Percentiles rank a stretch among this genome's conserved stretches.
phyloP scores from a whole-genome alignment of 2,329 filamentous ascomycete genomes.

The Fusarium sarcochroum region DNA sequence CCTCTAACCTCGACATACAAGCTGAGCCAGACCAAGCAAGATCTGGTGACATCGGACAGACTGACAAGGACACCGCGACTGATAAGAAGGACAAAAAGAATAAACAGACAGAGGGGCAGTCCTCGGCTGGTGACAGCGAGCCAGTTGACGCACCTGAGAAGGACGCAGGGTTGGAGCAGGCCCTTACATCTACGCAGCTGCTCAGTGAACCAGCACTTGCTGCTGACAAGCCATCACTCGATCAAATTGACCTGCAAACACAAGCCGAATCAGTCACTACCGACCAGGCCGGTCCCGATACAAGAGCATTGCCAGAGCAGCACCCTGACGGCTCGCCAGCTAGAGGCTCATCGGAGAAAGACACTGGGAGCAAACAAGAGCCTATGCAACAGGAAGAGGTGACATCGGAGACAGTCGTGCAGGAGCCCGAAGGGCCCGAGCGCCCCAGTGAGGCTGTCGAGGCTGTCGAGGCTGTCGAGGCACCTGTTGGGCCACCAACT shows the following conservation, averaged over 20 bases:
- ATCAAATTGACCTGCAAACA: not conserved
- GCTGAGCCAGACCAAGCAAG: not conserved
- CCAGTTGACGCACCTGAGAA: not conserved
- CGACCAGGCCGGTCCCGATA: not conserved
- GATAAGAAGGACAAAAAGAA: slow-evolving; percentile 38
- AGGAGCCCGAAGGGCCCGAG: not conserved
- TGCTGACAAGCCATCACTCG: not conserved
- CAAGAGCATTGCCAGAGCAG: not conserved
- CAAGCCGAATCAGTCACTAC: not conserved
- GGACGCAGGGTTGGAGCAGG: not conserved
- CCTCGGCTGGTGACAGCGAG: not conserved
- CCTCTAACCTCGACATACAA: not conserved
- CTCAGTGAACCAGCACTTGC: not conserved
- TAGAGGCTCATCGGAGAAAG: not conserved
- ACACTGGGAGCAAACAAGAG: slow-evolving; percentile 11
- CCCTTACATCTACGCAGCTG: not conserved
- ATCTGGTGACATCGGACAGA: not conserved
- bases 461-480: slow-evolving; percentile 2
- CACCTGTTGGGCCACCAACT: not conserved
- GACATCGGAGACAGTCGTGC: slow-evolving; percentile 1
- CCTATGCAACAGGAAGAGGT: not conserved
- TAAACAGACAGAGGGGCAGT: slow-evolving; percentile 30
- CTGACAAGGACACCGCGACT: not conserved
- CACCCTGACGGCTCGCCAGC: not conserved
- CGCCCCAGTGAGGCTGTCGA: slow-evolving; percentile 1